A percentile compares a stretch with the other conserved stretches of the same genome.
These are phyloP conservation scores for Phytophthora tentaculata DNA, from an alignment of 352 stramenopile species.

Conservation along the genomic window DNA sequence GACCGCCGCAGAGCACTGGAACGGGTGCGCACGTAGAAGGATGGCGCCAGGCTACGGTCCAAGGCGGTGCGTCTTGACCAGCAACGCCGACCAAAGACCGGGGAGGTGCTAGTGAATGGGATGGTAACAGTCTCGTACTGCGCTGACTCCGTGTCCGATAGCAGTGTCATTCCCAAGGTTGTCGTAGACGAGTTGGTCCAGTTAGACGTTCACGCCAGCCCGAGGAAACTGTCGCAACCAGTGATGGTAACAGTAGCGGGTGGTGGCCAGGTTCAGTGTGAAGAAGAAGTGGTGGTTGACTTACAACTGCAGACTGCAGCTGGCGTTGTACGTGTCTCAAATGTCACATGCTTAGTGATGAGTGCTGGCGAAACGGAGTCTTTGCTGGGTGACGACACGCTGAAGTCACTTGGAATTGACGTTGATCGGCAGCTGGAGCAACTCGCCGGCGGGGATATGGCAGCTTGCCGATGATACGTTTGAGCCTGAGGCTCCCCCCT, in stretches of 20 bases:
- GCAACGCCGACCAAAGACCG: not conserved
- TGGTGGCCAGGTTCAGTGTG: not conserved
- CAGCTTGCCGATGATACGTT: conserved; percentile 2
- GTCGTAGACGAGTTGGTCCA: conserved; percentile 2
- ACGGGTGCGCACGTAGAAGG: not conserved
- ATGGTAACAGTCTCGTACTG: not conserved
- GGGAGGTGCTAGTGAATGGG: conserved; percentile 6
- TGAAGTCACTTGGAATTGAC: conserved; percentile 9
- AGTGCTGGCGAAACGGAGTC: conserved; percentile 4
- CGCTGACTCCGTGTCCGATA: not conserved
- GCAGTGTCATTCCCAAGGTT: conserved; percentile 5
- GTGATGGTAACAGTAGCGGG: conserved; percentile 1
- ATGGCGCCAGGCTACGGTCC: not conserved
- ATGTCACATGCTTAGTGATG: conserved; percentile 16
- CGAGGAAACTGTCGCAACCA: not conserved
- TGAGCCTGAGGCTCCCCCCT: not conserved
- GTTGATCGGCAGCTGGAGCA: conserved; percentile 1
- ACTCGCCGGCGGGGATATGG: conserved; percentile 1
- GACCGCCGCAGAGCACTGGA: not conserved
- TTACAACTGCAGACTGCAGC: conserved; percentile 11
- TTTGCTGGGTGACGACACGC: not conserved
- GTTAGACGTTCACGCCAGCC: too few species aligned
- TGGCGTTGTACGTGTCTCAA: conserved; percentile 2
- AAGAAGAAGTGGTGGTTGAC: conserved; percentile 7
- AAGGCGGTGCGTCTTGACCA: conserved; percentile 6